Base-by-base conservation (phyloP, 495 filamentous ascomycete genomes). In the Aspergillus carlsbadensis region DNA sequence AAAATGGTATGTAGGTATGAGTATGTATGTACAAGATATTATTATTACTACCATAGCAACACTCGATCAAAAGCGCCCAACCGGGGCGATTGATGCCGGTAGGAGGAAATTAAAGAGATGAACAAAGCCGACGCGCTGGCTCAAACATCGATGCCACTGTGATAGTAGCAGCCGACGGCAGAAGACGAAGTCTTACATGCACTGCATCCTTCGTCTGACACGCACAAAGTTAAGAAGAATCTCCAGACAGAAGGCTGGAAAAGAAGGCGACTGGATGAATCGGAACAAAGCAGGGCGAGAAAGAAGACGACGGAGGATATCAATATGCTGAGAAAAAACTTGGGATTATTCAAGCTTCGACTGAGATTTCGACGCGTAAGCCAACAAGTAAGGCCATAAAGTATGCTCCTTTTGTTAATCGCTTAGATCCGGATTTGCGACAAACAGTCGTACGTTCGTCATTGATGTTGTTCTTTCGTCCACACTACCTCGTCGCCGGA, bases 351-450 rank as follows among this genome's bases (percentile, higher is more conserved):
- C 26, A 21, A 44, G 21, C 20, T 11, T 22, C 22, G 11, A 41
- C 8, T 10, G 11, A 37, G 13, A 40, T 2, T 41, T 33, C 33
- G 34, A 42, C 15, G 42, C 18, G 6, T 10, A 26, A 17, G 18
- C 22, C 14, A 57, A 47, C 6, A 17, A 17, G 35, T 24, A 51
- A 10, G 44, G 26, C 35, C 5, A 22, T 36, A 22, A 24, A 17
- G 26, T 33, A 33, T 35, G 13, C 29, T 15, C 33, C n/a, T 17
- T 33, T 73, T 33, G 24, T 36, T 71, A 87, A 70, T 88, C 85
- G 66, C 83, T 86, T 44, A 80, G 65, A 68, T 98, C 94, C 20
- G 94, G 94, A 70, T 98, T 98, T 17, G 95, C 95, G 64, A 98
- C 92, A 62, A 90, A 97, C 52, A 98, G 74, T 51, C 92, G 83